phyloP scores from a whole-genome alignment of 305 asterid genomes.

The Rubia occidens region DNA sequence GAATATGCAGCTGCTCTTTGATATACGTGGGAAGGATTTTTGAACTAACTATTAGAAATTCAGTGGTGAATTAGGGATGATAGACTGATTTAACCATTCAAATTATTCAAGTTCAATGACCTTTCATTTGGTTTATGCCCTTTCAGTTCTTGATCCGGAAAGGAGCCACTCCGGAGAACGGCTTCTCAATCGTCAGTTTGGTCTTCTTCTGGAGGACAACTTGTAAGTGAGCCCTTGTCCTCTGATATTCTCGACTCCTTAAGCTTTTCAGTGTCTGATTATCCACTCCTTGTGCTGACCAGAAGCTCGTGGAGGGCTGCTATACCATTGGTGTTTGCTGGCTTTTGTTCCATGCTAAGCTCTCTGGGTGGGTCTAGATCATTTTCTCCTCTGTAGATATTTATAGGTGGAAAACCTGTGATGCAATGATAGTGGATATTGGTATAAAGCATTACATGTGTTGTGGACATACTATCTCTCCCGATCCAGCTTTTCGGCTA shows the following conservation, averaged over 20 bases:
- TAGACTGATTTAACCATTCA: neutral
- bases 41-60: neutral
- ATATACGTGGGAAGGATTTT: neutral
- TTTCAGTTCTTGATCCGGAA: constrained; percentile 16
- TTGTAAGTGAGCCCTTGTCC: constrained; percentile 25
- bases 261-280: constrained; percentile 9
- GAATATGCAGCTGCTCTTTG: neutral
- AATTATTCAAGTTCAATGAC: neutral
- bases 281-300: constrained; percentile 10
- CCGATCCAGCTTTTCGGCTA: constrained; percentile 18
- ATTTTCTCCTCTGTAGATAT: constrained; percentile 26
- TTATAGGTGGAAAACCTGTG: constrained; percentile 29
- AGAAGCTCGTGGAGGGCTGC: constrained; percentile 1
- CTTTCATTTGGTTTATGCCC: neutral
- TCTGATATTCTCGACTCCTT: constrained; percentile 14
- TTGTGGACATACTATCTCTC: constrained; percentile 15
- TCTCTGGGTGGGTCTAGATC: constrained; percentile 16
- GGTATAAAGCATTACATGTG: constrained; percentile 13
- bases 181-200: constrained; percentile 16
- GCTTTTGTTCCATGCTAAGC: constrained; percentile 1
- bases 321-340: constrained; percentile 6
- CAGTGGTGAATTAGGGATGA: neutral
- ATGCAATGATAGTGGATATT: constrained; percentile 21
- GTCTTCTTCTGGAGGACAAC: constrained; percentile 24
- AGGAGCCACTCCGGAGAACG: neutral